Evolutionary conservation across 371 early-diverging fungal genomes (phyloP).

Genomic region (Coemansia sp.): DNA sequence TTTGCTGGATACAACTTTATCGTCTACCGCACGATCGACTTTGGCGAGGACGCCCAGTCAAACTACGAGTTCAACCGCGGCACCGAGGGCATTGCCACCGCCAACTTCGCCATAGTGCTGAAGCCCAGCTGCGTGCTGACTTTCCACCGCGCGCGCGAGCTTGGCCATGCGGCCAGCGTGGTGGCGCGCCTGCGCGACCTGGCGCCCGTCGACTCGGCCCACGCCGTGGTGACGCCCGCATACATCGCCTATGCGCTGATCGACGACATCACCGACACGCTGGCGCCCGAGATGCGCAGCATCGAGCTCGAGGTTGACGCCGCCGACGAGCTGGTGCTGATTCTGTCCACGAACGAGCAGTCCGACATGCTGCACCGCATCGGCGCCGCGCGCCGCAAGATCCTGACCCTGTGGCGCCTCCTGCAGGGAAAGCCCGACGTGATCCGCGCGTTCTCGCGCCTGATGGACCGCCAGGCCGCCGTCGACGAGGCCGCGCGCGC

Average conservation of each 20-base stretch:
- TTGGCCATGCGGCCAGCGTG: constrained; percentile 20
- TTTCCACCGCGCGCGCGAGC: constrained; percentile 35
- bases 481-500: constrained; percentile 4
- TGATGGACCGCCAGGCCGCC: constrained; percentile 56
- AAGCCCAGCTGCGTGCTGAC: constrained; percentile 46
- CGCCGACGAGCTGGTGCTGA: constrained; percentile 85
- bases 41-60: constrained; percentile 29
- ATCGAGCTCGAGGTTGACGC: constrained; percentile 84
- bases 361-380: constrained; percentile 84
- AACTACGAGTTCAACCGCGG: constrained; percentile 44
- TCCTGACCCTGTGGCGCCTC: constrained; percentile 70
- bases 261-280: constrained; percentile 78
- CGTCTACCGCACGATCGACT: constrained; percentile 44
- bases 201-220: constrained; percentile 2
- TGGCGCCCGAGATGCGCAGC: constrained; percentile 70
- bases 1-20: constrained; percentile 49
- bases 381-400: constrained; percentile 73
- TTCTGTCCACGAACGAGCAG: constrained; percentile 84
- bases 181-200: constrained; percentile 25
- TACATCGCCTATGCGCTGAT: constrained; percentile 61
- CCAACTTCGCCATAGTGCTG: constrained; percentile 37
- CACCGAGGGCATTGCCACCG: constrained; percentile 35
- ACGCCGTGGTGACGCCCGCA: constrained; percentile 30
- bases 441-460: constrained; percentile 71
- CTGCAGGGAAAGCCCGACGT: constrained; percentile 76